Percentiles rank a stretch among this genome's conserved stretches.
These are phyloP conservation scores for Neocucurbitaria cava DNA, from an alignment of 2,329 filamentous ascomycete genomes.

Conservation along the genomic window DNA sequence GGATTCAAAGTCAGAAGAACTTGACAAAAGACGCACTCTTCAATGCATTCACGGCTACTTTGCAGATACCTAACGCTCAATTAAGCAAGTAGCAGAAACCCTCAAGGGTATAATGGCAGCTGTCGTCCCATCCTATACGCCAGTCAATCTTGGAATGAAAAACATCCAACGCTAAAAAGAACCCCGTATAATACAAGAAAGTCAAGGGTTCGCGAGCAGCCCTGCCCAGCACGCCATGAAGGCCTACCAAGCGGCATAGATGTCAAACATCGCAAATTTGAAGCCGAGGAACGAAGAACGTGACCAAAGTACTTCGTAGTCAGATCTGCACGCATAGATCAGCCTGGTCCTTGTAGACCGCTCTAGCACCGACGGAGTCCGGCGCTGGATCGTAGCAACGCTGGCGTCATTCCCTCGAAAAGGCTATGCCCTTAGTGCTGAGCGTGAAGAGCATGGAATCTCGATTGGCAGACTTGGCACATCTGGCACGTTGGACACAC, in stretches of 20 bases:
- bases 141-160: conserved; percentile 18
- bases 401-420: too few species aligned
- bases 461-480: not conserved
- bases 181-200: conserved; percentile 19
- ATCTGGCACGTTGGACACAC: too few species aligned
- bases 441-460: not conserved
- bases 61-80: conserved; percentile 6
- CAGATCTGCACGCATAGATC: not conserved
- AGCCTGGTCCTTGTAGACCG: not conserved
- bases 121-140: conserved; percentile 14
- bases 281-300: not conserved
- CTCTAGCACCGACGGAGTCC: not conserved
- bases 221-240: not conserved
- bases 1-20: not conserved
- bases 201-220: conserved; percentile 1
- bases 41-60: conserved; percentile 6
- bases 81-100: conserved; percentile 12
- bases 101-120: conserved; percentile 37
- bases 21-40: not conserved
- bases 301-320: not conserved
- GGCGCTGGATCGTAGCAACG: not conserved
- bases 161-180: conserved; percentile 13
- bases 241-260: conserved; percentile 12
- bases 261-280: conserved; percentile 6
- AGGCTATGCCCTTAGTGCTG: not conserved